A percentile compares a stretch with the other conserved stretches of the same genome.
Conservation (phyloP, 2,329 filamentous ascomycete species). For the Periconia digitata region DNA sequence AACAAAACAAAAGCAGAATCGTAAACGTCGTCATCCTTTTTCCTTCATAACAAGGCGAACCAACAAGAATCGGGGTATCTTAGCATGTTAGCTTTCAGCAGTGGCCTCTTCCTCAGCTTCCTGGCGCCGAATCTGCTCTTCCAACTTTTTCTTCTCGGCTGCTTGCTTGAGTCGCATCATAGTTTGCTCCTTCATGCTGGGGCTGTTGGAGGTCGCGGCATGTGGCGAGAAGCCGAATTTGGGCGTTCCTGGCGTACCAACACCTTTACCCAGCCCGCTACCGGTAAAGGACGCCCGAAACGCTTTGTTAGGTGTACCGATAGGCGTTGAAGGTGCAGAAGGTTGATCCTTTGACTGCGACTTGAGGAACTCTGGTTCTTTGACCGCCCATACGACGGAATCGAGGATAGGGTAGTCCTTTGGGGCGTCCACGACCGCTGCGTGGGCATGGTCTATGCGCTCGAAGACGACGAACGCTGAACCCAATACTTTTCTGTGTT, state of each 20-base stretch:
- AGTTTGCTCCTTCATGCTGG: constrained; percentile 44
- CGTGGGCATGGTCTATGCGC: constrained; percentile 60
- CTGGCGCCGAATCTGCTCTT: constrained; percentile 47
- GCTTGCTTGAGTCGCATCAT: constrained; percentile 49
- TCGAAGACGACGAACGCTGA: constrained; percentile 59
- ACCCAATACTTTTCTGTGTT: constrained; percentile 54
- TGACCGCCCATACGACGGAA: constrained; percentile 57
- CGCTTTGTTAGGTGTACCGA: constrained; percentile 26
- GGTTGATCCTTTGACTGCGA: constrained; percentile 1
- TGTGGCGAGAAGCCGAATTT: constrained; percentile 44
- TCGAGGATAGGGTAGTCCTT: constrained; percentile 54
- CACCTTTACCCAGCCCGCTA: constrained; percentile 15
- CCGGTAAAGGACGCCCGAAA: constrained; percentile 31
- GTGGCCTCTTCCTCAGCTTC: constrained; percentile 31
- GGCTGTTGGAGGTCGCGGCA: constrained; percentile 42
- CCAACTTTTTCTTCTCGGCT: constrained; percentile 47
- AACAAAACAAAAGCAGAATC: no score
- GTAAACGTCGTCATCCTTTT: no score
- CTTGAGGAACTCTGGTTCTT: constrained; percentile 49
- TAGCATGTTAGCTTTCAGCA: not conserved
- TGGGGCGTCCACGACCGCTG: constrained; percentile 56
- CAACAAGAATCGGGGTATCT: no score
- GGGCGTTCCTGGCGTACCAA: constrained; percentile 34
- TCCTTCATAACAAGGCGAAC: no score
- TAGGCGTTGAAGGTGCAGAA: constrained; percentile 34